A percentile compares a stretch with the other conserved stretches of the same genome.
Conservation (phyloP, 805 yeast genomes). For the Teunomyces panamensis region DNA sequence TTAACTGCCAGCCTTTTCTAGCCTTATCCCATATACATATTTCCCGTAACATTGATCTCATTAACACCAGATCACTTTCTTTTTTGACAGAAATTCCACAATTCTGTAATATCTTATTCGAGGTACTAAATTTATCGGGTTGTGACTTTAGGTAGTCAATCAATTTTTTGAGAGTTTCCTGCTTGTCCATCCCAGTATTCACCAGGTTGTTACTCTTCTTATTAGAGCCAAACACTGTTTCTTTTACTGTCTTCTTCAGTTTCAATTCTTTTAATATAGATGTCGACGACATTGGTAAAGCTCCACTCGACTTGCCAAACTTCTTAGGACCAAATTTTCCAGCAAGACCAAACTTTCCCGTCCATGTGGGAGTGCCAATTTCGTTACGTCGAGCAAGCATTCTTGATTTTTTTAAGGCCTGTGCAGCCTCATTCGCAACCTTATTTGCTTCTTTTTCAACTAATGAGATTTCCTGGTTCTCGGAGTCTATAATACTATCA, state of each 20-base stretch:
- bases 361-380: slow-evolving; percentile 93
- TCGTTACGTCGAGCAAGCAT: slow-evolving; percentile 41
- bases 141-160: slow-evolving; percentile 34
- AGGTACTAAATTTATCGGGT: slow-evolving; percentile 42
- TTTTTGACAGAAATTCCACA: slow-evolving; percentile 25
- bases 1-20: slow-evolving; percentile 62
- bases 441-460: slow-evolving; percentile 65
- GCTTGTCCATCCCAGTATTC: slow-evolving; percentile 11
- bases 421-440: slow-evolving; percentile 52
- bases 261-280: slow-evolving; percentile 50
- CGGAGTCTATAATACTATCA: slow-evolving; percentile 65
- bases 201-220: not conserved
- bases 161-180: slow-evolving; percentile 33
- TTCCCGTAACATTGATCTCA: slow-evolving; percentile 65
- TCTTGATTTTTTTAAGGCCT: slow-evolving; percentile 60
- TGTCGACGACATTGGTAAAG: slow-evolving; percentile 36
- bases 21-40: slow-evolving; percentile 66
- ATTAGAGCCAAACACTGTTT: slow-evolving; percentile 11
- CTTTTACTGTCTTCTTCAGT: slow-evolving; percentile 37
- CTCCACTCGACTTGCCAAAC: not conserved
- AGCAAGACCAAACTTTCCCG: slow-evolving; percentile 86
- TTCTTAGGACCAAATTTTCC: slow-evolving; percentile 46
- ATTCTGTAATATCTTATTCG: slow-evolving; percentile 47
- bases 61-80: slow-evolving; percentile 54
- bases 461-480: slow-evolving; percentile 49